Base-by-base conservation (phyloP, 163 green algal species). In the Chloromonas sp. region DNA sequence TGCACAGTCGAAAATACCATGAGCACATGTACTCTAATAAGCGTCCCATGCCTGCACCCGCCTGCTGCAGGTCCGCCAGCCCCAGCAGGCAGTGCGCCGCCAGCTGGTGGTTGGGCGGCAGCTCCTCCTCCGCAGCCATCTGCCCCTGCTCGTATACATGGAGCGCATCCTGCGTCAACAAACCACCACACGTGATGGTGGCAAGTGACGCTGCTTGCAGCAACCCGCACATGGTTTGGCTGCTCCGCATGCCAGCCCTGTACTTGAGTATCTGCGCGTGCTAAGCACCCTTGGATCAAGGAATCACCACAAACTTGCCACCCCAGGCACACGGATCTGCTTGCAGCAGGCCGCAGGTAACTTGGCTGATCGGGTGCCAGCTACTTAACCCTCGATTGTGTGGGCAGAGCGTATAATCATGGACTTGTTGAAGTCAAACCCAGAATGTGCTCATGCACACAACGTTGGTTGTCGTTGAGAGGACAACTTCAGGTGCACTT, bases 1-100 rank as follows among this genome's bases (percentile, higher is more conserved):
- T 36, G 36, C 36, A 36, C 36, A 36, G 36, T 36, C 36, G 36
- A 36, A 36, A 36, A 36, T 36, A 36, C 36, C 36, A 36, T 36
- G 36, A 36, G 36, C 36, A 36, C 36, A 36, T 36, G 36, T 36
- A 36, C 36, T 36, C 36, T 36, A 36, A 36, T 36, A 36, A 36
- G 36, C 36, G 36, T 36, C 36, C 36, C 36, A 36, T 36, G 36
- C 36, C 36, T 36, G 36, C 36, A 36, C 36, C 36, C 71, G 2
- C 71, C 71, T 79, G 71, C 71, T 79, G 13, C 71, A 58, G 13
- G 14, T 79, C 71, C 11, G 71, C 71, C 14, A 59, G 5, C 13
- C 71, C 71, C 79, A 82, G 79, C 79, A 82, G 79, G 79, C 79
- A 82, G 11, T 82, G 79, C 3, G 79, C 79, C 59, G 13, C 59